Conservation (phyloP, 2,329 filamentous ascomycete species). For the Pyrenochaeta sp. region DNA sequence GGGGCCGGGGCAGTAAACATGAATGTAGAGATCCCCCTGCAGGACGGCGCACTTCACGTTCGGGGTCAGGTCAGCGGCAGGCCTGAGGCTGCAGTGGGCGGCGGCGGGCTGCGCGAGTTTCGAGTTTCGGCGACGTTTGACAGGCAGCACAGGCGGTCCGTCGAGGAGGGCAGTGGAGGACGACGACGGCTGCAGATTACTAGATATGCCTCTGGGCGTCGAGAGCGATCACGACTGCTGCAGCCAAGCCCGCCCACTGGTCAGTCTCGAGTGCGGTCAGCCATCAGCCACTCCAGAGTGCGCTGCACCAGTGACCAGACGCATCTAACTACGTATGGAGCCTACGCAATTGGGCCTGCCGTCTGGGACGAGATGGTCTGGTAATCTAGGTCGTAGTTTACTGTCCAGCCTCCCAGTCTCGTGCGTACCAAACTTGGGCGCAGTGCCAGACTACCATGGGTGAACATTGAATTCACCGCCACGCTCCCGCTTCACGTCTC, state of each 20-base stretch:
- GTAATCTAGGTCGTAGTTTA: too few relatives aligned
- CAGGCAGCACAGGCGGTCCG: slow-evolving; percentile 19
- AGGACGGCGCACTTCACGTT: slow-evolving; percentile 18
- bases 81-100: slow-evolving; percentile 22
- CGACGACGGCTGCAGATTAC: slow-evolving; percentile 14
- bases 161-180: too few relatives aligned
- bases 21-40: slow-evolving; percentile 11
- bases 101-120: slow-evolving; percentile 24
- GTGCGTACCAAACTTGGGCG: too few relatives aligned
- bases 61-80: slow-evolving; percentile 6
- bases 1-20: slow-evolving; percentile 56
- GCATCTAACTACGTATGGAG: too few relatives aligned
- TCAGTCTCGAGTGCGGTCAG: neutral
- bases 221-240: slow-evolving; percentile 16
- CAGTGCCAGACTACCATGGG: too few relatives aligned
- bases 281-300: too few relatives aligned
- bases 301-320: too few relatives aligned
- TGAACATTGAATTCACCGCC: too few relatives aligned
- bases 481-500: too few relatives aligned
- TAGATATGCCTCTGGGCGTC: slow-evolving; percentile 11
- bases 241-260: slow-evolving; percentile 21
- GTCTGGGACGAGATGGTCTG: too few relatives aligned
- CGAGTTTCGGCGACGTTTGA: slow-evolving; percentile 28
- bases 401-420: too few relatives aligned
- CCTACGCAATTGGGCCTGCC: too few relatives aligned